Conservation (phyloP, 2,329 filamentous ascomycete genomes). For the Chrysoporthe puriensis region DNA sequence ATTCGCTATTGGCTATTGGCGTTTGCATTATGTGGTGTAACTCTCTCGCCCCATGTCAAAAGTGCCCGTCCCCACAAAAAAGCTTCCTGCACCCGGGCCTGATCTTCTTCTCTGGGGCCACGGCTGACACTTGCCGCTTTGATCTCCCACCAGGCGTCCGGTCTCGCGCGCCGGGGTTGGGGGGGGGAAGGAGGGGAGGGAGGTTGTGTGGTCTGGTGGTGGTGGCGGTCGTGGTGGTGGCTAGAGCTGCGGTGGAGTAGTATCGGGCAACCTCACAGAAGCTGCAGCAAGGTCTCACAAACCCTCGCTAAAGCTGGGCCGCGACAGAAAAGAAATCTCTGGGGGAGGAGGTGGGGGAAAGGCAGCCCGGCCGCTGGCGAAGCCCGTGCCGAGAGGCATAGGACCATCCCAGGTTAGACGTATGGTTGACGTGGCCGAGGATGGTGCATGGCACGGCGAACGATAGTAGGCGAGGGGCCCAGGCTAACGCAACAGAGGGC, state of each 20-base stretch:
- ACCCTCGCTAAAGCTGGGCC: not conserved
- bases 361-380: not conserved
- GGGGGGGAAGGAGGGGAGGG: not conserved
- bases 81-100: not conserved
- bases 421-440: slow-evolving; percentile 9
- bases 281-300: not conserved
- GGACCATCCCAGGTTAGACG: not conserved
- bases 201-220: not conserved
- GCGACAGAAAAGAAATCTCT: not conserved
- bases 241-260: not conserved
- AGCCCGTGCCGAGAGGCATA: slow-evolving; percentile 1
- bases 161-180: not conserved
- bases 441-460: not conserved
- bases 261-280: not conserved
- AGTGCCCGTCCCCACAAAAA: not conserved
- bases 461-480: not conserved
- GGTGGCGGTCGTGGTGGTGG: too few species aligned
- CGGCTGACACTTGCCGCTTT: slow-evolving; percentile 19
- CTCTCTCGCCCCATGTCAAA: not conserved
- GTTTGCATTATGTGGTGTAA: slow-evolving; percentile 7
- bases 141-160: slow-evolving; percentile 8
- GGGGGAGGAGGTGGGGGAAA: not conserved
- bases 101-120: slow-evolving; percentile 2
- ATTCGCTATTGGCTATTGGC: not conserved
- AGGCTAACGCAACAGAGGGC: slow-evolving; percentile 8